Evolutionary conservation across 1,284 basidiomycete genomes (phyloP), one percentile per base, ranked within the genome.

Genomic region (Marasmius oreades): DNA sequence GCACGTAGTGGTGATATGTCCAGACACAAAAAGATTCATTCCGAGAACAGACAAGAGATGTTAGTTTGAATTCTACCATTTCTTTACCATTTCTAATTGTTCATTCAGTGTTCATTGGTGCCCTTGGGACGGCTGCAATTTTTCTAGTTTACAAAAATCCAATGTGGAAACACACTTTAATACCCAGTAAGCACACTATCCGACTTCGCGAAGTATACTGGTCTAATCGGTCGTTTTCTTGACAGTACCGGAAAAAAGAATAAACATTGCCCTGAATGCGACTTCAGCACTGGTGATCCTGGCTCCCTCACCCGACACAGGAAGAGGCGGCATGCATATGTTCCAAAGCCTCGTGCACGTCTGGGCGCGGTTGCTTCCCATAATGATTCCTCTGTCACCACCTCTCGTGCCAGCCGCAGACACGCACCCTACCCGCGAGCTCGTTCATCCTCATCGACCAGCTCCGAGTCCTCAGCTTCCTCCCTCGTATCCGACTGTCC

Each of bases 281-380:
- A 54, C 14, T 58, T 58, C 42, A 54, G 28, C 7, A 55, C 53
- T 4, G 39, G 42, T 18, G 56, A 58, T 23, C 56, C 56, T 12
- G 56, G 56, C 11, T 55, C 56, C 1, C 52, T 58, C 18, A 58
- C 56, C 33, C 52, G 53, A 18, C 56, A 58, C 43, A 43, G 56
- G 16, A 58, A 55, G 33, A 34, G 56, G 39, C 34, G 22, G 20
- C 56, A 58, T 39, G 47, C 33, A 28, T 58, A 55, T 47, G 46
- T 58, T 5, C 56, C 56, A 5, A 51, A 51, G 24, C 22, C 16
- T 7, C 18, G 56, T 4, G 55, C 46, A 31, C 28, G 28, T 31
- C 5, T 31, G 5, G 10, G 10, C 28, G 39, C 16, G 39, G n/a
- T 16, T 20, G 39, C n/a, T 42, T 7, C 39, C n/a, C n/a, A 16